These are phyloP conservation scores for Nemania diffusa DNA, from an alignment of 2,329 filamentous ascomycete species.

Conservation along the genomic window DNA sequence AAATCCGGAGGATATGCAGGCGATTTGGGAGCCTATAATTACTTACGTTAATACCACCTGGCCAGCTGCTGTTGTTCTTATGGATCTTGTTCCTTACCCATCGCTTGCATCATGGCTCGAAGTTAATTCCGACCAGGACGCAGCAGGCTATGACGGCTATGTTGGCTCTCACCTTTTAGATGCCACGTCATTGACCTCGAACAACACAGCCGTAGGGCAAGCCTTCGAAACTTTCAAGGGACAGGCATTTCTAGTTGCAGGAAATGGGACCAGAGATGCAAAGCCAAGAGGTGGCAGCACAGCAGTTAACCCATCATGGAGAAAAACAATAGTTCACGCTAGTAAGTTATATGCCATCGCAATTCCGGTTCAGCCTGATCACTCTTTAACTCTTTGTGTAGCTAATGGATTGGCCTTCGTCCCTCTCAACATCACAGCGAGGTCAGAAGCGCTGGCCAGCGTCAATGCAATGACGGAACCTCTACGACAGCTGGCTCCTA, in stretches of 20 bases:
- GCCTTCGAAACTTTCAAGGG: conserved; percentile 50
- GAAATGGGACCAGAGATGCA: conserved; percentile 57
- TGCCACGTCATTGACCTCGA: conserved; percentile 46
- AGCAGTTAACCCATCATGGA: conserved; percentile 62
- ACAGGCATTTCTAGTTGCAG: conserved; percentile 55
- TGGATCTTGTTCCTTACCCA: conserved; percentile 41
- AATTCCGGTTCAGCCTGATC: conserved; percentile 20
- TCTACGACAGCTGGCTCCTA: conserved; percentile 53
- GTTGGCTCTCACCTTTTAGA: conserved; percentile 59
- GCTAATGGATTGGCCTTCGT: conserved; percentile 45
- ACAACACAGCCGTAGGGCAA: conserved; percentile 50
- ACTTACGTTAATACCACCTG: conserved; percentile 53
- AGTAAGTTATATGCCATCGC: conserved; percentile 46
- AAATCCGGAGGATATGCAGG: conserved; percentile 40
- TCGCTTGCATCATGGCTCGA: conserved; percentile 53
- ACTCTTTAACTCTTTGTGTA: conserved; percentile 28
- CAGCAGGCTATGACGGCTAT: conserved; percentile 51
- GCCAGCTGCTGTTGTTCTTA: conserved; percentile 43
- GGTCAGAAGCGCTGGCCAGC: conserved; percentile 40
- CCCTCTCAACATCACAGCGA: conserved; percentile 49
- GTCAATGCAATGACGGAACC: conserved; percentile 48
- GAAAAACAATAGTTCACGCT: conserved; percentile 55
- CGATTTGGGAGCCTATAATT: conserved; percentile 51
- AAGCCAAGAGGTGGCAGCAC: conserved; percentile 57
- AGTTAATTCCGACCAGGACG: conserved; percentile 50